Percentiles rank a stretch among this genome's conserved stretches.
phyloP scores from a whole-genome alignment of 176 grass and related monocot species.

The Saccharum spontaneum region DNA sequence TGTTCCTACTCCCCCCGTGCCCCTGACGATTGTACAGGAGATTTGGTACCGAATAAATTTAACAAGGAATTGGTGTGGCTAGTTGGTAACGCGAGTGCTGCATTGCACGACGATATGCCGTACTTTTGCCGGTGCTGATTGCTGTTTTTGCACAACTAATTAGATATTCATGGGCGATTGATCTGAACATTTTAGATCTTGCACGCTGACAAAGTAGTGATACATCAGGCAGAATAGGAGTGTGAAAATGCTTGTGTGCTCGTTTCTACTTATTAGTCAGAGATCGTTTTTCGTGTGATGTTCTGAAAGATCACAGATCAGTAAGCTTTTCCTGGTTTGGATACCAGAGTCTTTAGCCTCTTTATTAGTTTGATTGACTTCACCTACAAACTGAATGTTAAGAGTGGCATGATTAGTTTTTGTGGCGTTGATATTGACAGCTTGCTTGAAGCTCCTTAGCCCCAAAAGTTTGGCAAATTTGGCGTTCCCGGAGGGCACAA shows the following conservation, averaged over 20 bases:
- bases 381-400: background rate
- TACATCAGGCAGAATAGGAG: background rate
- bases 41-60: background rate
- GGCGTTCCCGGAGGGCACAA: slow-evolving; percentile 46
- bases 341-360: background rate
- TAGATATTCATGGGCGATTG: background rate
- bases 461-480: slow-evolving; percentile 58
- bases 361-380: background rate
- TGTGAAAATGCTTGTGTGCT: background rate
- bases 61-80: background rate
- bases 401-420: background rate
- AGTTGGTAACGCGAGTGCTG: background rate
- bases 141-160: slow-evolving; percentile 15
- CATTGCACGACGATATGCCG: background rate
- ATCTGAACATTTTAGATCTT: background rate
- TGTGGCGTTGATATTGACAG: slow-evolving; percentile 50
- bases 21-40: background rate
- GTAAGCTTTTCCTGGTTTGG: background rate
- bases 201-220: background rate
- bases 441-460: slow-evolving; percentile 73
- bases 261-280: slow-evolving; percentile 6
- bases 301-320: background rate
- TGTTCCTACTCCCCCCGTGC: background rate
- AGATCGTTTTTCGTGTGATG: background rate
- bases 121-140: background rate